Base-by-base conservation (phyloP, 768 basidiomycete genomes). In the Pleurotus citrinopileatus region DNA sequence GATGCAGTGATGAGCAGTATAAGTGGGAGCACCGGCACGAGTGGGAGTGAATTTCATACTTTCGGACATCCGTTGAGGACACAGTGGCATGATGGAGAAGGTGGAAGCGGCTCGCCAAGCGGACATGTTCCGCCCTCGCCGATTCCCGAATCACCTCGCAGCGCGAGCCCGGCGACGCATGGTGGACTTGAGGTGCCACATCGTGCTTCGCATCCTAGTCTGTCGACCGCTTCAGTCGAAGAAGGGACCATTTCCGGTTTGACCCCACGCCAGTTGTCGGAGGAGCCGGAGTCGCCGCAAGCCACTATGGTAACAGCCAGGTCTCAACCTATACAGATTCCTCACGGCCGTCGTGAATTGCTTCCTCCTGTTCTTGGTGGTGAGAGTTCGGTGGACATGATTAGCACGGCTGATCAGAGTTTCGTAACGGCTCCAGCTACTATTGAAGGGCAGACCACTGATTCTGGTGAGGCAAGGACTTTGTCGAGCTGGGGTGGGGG, bases 381-480 rank as follows among this genome's bases (percentile, higher is more conserved):
- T 62, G 65, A 28, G 56, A 40, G 56, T 62, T 60, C 54, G 72
- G 65, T 57, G 80, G 79, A 60, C 79, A 71, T 34, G 63, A 76
- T 89, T 62, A 88, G 87, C 65, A 86, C 85, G 0, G 87, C 87
- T 10, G 76, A 81, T 2, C 76, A 76, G 55, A 89, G 87, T 53
- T 86, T 88, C 59, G 76, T 89, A 19, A 87, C 87, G 3, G 79
- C 80, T 15, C 76, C 88, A 37, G 76, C 79, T 43, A 86, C 84
- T 5, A 64, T 85, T 9, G 75, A 76, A 13, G 79, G 81, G 10
- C 45, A 47, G 20, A 75, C 78, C 62, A 84, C 84, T 15, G 83
- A 80, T 40, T 74, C 77, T 52, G 76, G 78, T 51, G 76, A 71
- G 28, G 67, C 48, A 34, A 51, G 68, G 20, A 77, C 74, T 32